Percentiles rank a stretch among this genome's conserved stretches.
Conservation (phyloP, 1,284 basidiomycete species). For the Schizopora paradoxa region DNA sequence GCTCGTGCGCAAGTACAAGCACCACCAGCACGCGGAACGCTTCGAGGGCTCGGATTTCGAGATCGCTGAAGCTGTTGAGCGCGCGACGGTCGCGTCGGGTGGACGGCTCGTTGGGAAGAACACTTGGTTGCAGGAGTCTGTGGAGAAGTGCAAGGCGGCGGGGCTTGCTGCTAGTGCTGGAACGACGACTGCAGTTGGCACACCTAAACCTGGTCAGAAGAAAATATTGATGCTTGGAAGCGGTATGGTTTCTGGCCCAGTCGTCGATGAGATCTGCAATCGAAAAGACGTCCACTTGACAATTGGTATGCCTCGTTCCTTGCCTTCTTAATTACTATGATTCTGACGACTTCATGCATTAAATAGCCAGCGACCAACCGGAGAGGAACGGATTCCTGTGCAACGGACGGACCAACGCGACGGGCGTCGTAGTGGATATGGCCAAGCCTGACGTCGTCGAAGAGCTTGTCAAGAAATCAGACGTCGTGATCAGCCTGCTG, state of each 20-base stretch:
- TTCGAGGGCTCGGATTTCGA: slow-evolving; percentile 21
- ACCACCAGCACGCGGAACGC: neutral
- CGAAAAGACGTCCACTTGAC: slow-evolving; percentile 58
- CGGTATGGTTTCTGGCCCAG: slow-evolving; percentile 88
- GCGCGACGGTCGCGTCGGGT: slow-evolving; percentile 65
- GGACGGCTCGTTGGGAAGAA: slow-evolving; percentile 55
- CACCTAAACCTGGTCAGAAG: slow-evolving; percentile 42
- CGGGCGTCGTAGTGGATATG: slow-evolving; percentile 61
- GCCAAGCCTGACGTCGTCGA: slow-evolving; percentile 32
- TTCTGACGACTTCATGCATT: slow-evolving; percentile 6
- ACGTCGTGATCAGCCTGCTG: slow-evolving; percentile 73
- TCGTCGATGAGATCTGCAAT: slow-evolving; percentile 66
- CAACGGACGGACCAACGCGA: slow-evolving; percentile 50
- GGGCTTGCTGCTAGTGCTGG: neutral
- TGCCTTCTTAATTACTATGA: slow-evolving; percentile 19
- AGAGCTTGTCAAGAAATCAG: slow-evolving; percentile 49
- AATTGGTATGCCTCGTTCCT: slow-evolving; percentile 51
- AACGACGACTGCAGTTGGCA: neutral
- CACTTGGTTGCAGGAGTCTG: slow-evolving; percentile 51
- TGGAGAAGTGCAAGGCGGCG: slow-evolving; percentile 29
- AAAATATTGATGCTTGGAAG: slow-evolving; percentile 80
- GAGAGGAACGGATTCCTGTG: slow-evolving; percentile 57
- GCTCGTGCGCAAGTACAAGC: slow-evolving; percentile 34
- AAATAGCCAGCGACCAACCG: slow-evolving; percentile 69
- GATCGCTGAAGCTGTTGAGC: slow-evolving; percentile 43